Conservation (phyloP, 441 rosid species). For the Rhodomyrtus psidioides region DNA sequence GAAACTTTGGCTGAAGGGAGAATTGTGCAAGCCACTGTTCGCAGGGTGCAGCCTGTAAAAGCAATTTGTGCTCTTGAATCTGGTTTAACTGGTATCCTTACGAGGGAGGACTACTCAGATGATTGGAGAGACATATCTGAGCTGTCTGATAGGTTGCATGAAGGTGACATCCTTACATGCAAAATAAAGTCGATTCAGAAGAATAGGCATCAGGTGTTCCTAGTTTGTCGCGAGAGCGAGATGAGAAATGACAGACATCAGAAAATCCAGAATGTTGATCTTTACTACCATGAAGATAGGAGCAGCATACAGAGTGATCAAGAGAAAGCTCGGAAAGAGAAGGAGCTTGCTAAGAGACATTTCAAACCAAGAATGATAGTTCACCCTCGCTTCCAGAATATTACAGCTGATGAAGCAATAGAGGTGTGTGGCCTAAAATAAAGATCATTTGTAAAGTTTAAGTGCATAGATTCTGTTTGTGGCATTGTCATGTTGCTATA, state of each 20-base stretch:
- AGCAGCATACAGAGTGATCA: constrained; percentile 62
- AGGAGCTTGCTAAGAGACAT: constrained; percentile 89
- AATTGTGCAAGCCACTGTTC: constrained; percentile 82
- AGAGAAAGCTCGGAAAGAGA: constrained; percentile 84
- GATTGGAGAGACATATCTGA: constrained; percentile 88
- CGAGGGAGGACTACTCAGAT: constrained; percentile 86
- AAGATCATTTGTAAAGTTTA: background rate
- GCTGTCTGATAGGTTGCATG: constrained; percentile 70
- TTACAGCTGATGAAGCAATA: constrained; percentile 89
- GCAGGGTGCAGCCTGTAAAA: constrained; percentile 65
- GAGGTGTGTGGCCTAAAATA: constrained; percentile 41
- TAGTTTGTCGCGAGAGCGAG: constrained; percentile 76
- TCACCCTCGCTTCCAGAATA: constrained; percentile 97
- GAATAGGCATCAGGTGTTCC: constrained; percentile 80
- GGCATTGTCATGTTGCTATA: background rate
- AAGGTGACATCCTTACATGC: constrained; percentile 88
- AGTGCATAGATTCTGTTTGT: background rate
- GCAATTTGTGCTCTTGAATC: constrained; percentile 91
- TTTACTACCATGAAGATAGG: constrained; percentile 73
- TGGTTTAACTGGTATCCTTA: constrained; percentile 82
- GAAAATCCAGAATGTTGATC: constrained; percentile 42
- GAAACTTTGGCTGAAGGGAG: constrained; percentile 89
- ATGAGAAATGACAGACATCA: constrained; percentile 64
- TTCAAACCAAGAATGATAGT: constrained; percentile 94
- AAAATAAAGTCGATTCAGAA: constrained; percentile 83